Evolutionary conservation across 2,329 filamentous ascomycete genomes (phyloP), one percentile per base, ranked within the genome.

Genomic region (Emmonsiellopsis sp.): DNA sequence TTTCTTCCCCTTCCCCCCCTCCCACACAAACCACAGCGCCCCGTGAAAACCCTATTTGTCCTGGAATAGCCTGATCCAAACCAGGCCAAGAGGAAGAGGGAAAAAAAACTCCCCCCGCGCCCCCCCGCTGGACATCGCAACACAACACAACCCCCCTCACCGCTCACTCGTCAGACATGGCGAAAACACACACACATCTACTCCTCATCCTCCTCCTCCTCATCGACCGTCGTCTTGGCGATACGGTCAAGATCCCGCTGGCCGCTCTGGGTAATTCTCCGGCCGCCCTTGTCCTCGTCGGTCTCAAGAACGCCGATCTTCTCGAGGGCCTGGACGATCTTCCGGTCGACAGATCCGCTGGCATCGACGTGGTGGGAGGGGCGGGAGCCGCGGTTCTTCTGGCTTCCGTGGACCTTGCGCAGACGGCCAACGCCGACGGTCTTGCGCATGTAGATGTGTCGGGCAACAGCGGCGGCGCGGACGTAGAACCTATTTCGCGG

Each of bases 401-500:
- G 87, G 67, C 84, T 87, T 69, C 90, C 93, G 84, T 98, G 93
- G 63, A 87, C 87, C 82, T 95, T 95, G 77, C 92, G 87, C 68
- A 98, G 85, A 72, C 93, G 90, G 78, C 93, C 93, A 66, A 98
- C 89, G 83, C 93, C 93, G 73, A 98, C 91, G 61, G 91, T 96
- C 84, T 98, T 98, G 81, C 93, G 88, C 76, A 98, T 83, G 84
- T 98, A 98, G 82, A 98, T 86, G 83, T 97, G 92, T 72, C 91
- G 90, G 71, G 93, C 93, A 73, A 98, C 86, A 64, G 92, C 85
- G 68, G 93, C 93, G 69, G 92, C 91, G 72, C 93, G 91, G 74
- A 85, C 74, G 79, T 86, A 86, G 80, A 82, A 85, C 78, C 78
- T 80, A 52, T 51, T 49, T 42, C 6, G 52, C 43, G 43, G 21